Percentiles rank a stretch among this genome's conserved stretches.
Conservation (phyloP, 2,329 filamentous ascomycete genomes). For the Westerdykella ornata region DNA sequence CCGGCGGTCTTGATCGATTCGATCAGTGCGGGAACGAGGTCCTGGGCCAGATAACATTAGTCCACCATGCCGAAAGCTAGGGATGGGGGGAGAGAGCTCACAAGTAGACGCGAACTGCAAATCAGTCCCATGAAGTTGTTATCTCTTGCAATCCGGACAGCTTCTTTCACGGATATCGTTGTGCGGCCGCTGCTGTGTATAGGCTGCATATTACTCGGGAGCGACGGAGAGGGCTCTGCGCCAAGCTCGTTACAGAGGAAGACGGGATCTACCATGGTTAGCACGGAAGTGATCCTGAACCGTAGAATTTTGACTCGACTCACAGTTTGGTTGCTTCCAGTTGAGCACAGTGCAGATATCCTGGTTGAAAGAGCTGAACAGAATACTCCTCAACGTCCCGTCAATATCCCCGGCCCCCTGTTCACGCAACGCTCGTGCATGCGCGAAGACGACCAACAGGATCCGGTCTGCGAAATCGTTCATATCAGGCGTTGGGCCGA, state of each 20-base stretch:
- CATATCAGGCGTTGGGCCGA: slow-evolving; percentile 72
- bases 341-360: slow-evolving; percentile 89
- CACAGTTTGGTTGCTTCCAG: slow-evolving; percentile 98
- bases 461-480: slow-evolving; percentile 82
- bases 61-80: background rate
- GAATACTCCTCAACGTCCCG: slow-evolving; percentile 73
- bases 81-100: slow-evolving; percentile 45
- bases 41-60: slow-evolving; percentile 47
- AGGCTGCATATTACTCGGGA: slow-evolving; percentile 38
- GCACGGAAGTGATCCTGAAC: background rate
- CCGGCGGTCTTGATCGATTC: slow-evolving; percentile 93
- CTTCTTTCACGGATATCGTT: slow-evolving; percentile 86
- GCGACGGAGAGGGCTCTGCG: slow-evolving; percentile 44
- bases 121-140: slow-evolving; percentile 99
- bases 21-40: slow-evolving; percentile 85
- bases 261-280: slow-evolving; percentile 59
- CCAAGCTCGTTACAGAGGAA: slow-evolving; percentile 92
- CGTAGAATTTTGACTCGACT: slow-evolving; percentile 26
- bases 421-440: slow-evolving; percentile 64
- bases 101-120: slow-evolving; percentile 78
- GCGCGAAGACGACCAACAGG: slow-evolving; percentile 80
- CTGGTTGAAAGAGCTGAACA: slow-evolving; percentile 89
- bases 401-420: slow-evolving; percentile 48
- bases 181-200: slow-evolving; percentile 57
- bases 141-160: slow-evolving; percentile 81